Conservation (phyloP, 2,329 filamentous ascomycete genomes). For the Penicillium sp. region DNA sequence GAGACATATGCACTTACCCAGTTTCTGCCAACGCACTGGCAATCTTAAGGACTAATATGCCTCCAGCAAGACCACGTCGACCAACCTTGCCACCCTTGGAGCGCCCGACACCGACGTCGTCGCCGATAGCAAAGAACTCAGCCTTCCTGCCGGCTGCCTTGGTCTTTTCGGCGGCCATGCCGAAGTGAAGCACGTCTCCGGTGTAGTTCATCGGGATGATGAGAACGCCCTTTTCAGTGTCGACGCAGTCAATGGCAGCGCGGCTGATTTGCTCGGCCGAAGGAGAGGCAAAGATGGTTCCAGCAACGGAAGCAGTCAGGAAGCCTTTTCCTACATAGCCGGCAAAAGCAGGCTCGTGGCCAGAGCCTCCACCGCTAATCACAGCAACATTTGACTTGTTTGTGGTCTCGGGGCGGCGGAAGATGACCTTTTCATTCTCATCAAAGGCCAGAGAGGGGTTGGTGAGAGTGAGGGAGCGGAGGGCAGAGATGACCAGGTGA, state of each 20-base stretch:
- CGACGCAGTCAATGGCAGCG: conserved; percentile 69
- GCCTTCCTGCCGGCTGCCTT: conserved; percentile 71
- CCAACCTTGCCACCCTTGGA: conserved; percentile 85
- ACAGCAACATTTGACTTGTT: conserved; percentile 65
- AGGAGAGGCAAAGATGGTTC: conserved; percentile 81
- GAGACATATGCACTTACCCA: conserved; percentile 45
- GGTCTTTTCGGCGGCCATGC: conserved; percentile 89
- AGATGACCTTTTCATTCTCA: conserved; percentile 75
- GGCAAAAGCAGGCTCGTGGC: conserved; percentile 85
- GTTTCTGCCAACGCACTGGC: conserved; percentile 74
- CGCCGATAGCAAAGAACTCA: conserved; percentile 87
- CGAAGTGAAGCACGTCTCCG: conserved; percentile 85
- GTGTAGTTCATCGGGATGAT: conserved; percentile 98
- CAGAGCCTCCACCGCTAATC: conserved; percentile 82
- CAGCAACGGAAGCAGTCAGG: conserved; percentile 76
- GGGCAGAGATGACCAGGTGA: conserved; percentile 71
- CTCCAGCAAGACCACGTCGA: conserved; percentile 83
- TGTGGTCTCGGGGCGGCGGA: conserved; percentile 60
- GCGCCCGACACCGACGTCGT: conserved; percentile 86
- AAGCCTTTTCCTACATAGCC: conserved; percentile 80
- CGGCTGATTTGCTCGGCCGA: conserved; percentile 76
- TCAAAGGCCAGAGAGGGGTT: conserved; percentile 83
- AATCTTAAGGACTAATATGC: conserved; percentile 87
- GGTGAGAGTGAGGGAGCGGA: conserved; percentile 72
- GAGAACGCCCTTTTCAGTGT: conserved; percentile 68